Evolutionary conservation across 2,329 filamentous ascomycete genomes (phyloP).

Genomic region (Truncatella angustata): DNA sequence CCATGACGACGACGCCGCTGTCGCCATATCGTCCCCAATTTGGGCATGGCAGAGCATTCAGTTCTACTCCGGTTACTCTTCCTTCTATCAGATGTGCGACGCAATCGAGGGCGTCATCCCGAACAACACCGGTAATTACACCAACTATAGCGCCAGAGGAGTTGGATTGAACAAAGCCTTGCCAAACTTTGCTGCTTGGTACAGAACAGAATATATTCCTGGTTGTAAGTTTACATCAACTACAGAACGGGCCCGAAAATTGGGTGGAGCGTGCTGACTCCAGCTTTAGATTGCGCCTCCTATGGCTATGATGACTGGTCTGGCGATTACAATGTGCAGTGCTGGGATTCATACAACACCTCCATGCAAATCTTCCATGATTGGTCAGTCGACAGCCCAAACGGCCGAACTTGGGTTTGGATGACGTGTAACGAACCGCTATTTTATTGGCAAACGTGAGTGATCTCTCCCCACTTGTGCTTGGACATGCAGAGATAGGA

Average conservation of each 20-base stretch:
- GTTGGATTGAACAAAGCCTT: slow-evolving; percentile 53
- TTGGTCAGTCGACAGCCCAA: slow-evolving; percentile 39
- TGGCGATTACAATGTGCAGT: slow-evolving; percentile 40
- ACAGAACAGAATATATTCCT: slow-evolving; percentile 42
- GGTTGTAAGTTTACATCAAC: slow-evolving; percentile 50
- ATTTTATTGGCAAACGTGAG: slow-evolving; percentile 53
- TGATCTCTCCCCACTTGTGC: neutral
- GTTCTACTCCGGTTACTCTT: slow-evolving; percentile 32
- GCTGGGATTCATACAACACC: slow-evolving; percentile 52
- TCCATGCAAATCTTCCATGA: slow-evolving; percentile 52
- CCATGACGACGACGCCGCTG: slow-evolving; percentile 52
- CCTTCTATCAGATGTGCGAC: slow-evolving; percentile 32
- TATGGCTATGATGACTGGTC: slow-evolving; percentile 47
- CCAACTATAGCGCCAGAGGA: slow-evolving; percentile 34
- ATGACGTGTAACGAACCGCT: slow-evolving; percentile 63
- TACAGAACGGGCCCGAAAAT: too few species aligned
- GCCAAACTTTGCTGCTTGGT: slow-evolving; percentile 52
- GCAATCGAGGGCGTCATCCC: slow-evolving; percentile 32
- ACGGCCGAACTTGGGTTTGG: slow-evolving; percentile 58
- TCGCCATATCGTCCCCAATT: slow-evolving; percentile 24
- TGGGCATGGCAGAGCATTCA: slow-evolving; percentile 35
- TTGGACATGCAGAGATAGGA: neutral
- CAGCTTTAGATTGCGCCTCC: slow-evolving; percentile 32
- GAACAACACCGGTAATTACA: slow-evolving; percentile 22
- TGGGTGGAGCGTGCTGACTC: too few species aligned